Base-by-base conservation (phyloP, 2,329 filamentous ascomycete species). In the Aureobasidium sp. region DNA sequence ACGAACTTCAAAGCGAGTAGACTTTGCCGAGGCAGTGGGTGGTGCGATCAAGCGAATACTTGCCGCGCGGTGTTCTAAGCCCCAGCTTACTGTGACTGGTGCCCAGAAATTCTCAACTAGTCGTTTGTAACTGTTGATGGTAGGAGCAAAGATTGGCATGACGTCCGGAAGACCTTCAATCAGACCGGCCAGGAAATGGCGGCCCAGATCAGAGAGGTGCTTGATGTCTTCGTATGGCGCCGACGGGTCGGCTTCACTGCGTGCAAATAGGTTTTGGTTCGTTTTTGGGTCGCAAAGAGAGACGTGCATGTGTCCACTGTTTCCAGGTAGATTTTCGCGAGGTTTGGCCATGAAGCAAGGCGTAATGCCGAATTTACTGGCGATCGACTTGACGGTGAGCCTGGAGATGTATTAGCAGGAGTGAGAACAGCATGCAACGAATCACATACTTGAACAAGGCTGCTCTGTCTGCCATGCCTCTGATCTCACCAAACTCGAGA, bases 301-400 rank as follows among this genome's bases (percentile, higher is more conserved):
- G 57, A 97, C 77, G 68, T 98, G 93, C 78, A 95, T 91, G 68
- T 98, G 93, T 1, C 93, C 93, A 58, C 86, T 93, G 74, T 97
- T 97, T 41, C 93, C 93, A 0, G 93, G 93, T 0, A 97, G 75
- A 0, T 90, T 90, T 63, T 94, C 81, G 60, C 87, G 84, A 2
- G 93, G 93, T 71, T 98, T 98, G 14, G 93, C 93, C 93, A 98
- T 98, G 75, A 98, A 98, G 70, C 88, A 95, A 0, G 93, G 93
- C 0, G 89, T 95, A 65, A 98, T 95, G 60, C 88, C 89, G 67
- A 90, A 88, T 65, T 88, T 86, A 54, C 83, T 86, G 39, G 88
- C 88, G 34, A 95, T 81, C 8, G 88, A 90, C 72, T 95, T 96
- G 59, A 95, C 90, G 17, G 86, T 83, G 62, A 95, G 88, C 68